Evolutionary conservation across 495 filamentous ascomycete genomes (phyloP).

Genomic region (Aspergillus panamensis): DNA sequence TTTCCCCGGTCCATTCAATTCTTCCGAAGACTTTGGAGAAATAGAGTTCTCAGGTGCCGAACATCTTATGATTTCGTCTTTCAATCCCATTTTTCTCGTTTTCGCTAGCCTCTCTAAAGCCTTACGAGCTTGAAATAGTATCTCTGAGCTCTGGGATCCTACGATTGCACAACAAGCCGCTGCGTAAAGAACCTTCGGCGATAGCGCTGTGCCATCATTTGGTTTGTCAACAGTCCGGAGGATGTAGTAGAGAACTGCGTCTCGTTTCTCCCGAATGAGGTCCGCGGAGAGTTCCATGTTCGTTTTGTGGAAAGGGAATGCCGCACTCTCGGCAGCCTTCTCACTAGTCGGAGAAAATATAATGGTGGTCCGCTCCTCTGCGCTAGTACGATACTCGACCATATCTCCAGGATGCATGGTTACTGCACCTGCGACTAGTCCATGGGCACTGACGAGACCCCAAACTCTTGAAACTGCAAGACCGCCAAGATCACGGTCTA

Average conservation of each 20-base stretch:
- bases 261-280: slow-evolving; percentile 21
- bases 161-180: slow-evolving; percentile 40
- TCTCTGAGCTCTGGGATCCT: slow-evolving; percentile 22
- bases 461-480: slow-evolving; percentile 43
- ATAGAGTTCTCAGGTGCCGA: slow-evolving; percentile 13
- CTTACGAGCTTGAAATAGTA: slow-evolving; percentile 28
- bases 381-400: slow-evolving; percentile 46
- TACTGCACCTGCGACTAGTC: slow-evolving; percentile 39
- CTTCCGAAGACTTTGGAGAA: slow-evolving; percentile 25
- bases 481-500: slow-evolving; percentile 44
- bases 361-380: slow-evolving; percentile 39
- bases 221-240: slow-evolving; percentile 22
- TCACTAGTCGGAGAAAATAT: slow-evolving; percentile 29
- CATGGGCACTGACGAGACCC: slow-evolving; percentile 46
- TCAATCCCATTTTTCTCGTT: slow-evolving; percentile 29
- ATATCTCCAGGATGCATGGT: slow-evolving; percentile 51
- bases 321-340: neutral
- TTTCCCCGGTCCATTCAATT: slow-evolving; percentile 23
- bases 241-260: slow-evolving; percentile 29
- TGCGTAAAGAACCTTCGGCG: slow-evolving; percentile 35
- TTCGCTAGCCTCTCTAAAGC: slow-evolving; percentile 30
- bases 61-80: slow-evolving; percentile 35
- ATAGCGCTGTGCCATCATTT: slow-evolving; percentile 14
- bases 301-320: slow-evolving; percentile 16
- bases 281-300: slow-evolving; percentile 6